These are phyloP conservation scores for Roridomyces roridus DNA, from an alignment of 768 basidiomycete genomes.

Conservation along the genomic window DNA sequence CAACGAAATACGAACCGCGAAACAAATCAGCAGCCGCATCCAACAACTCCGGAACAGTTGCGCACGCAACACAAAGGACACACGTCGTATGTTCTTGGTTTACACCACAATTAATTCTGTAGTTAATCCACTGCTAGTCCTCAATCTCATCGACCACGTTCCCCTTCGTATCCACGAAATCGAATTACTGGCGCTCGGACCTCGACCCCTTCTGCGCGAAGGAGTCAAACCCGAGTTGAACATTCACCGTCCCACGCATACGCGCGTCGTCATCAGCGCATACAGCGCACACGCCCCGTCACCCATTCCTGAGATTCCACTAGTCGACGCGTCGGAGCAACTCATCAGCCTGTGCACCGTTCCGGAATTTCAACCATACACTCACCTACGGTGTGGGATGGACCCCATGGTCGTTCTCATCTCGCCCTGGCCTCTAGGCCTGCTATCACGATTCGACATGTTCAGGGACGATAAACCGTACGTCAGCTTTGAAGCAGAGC, in stretches of 20 bases:
- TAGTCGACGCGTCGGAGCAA: neutral
- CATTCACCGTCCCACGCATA: neutral
- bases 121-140: neutral
- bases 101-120: neutral
- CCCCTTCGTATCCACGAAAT: no score
- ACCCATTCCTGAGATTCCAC: neutral
- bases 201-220: neutral
- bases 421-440: neutral
- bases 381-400: neutral
- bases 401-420: constrained; percentile 4
- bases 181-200: neutral
- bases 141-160: no score
- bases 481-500: neutral
- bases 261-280: neutral
- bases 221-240: neutral
- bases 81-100: neutral
- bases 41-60: constrained; percentile 12
- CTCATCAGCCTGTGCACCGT: neutral
- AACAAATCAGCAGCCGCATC: constrained; percentile 14
- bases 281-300: neutral
- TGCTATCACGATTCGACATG: neutral
- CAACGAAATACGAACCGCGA: neutral
- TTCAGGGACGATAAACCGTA: neutral
- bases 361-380: neutral
- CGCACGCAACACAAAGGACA: neutral